A percentile compares a stretch with the other conserved stretches of the same genome.
Conservation (phyloP, 768 basidiomycete species). For the Mycena leptocephala region DNA sequence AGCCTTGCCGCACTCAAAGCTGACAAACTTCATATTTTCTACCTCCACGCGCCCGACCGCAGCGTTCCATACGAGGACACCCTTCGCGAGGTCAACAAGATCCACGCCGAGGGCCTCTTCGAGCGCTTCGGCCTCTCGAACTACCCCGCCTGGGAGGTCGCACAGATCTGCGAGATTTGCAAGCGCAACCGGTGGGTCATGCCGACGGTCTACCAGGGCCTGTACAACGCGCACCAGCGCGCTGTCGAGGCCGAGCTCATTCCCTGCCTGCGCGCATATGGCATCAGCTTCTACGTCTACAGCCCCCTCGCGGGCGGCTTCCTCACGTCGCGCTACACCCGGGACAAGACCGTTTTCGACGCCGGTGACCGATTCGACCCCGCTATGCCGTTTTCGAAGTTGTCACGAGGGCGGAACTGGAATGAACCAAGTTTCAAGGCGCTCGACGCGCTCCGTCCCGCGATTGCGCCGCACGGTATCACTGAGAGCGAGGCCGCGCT, state of each 20-base stretch:
- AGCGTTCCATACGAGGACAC: conserved; percentile 64
- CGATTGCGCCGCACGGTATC: conserved; percentile 57
- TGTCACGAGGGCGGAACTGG: conserved; percentile 49
- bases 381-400: too few species aligned
- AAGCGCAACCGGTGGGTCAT: conserved; percentile 58
- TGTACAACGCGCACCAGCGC: conserved; percentile 39
- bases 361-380: conserved; percentile 54
- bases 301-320: conserved; percentile 64
- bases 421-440: conserved; percentile 20
- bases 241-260: conserved; percentile 37
- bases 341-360: conserved; percentile 39
- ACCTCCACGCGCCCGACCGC: conserved; percentile 65
- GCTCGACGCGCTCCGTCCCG: conserved; percentile 6
- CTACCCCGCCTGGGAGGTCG: conserved; percentile 61
- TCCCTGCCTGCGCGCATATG: conserved; percentile 60
- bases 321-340: conserved; percentile 58
- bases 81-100: conserved; percentile 53
- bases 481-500: conserved; percentile 63
- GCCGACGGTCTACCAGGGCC: conserved; percentile 63
- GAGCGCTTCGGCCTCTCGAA: conserved; percentile 66
- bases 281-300: conserved; percentile 58
- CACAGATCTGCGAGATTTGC: conserved; percentile 49
- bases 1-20: conserved; percentile 62
- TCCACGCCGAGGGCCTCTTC: conserved; percentile 60
- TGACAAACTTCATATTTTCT: conserved; percentile 52